A percentile compares a stretch with the other conserved stretches of the same genome.
phyloP scores from a whole-genome alignment of 768 basidiomycete genomes.

The Macrolepiota albuminosa region DNA sequence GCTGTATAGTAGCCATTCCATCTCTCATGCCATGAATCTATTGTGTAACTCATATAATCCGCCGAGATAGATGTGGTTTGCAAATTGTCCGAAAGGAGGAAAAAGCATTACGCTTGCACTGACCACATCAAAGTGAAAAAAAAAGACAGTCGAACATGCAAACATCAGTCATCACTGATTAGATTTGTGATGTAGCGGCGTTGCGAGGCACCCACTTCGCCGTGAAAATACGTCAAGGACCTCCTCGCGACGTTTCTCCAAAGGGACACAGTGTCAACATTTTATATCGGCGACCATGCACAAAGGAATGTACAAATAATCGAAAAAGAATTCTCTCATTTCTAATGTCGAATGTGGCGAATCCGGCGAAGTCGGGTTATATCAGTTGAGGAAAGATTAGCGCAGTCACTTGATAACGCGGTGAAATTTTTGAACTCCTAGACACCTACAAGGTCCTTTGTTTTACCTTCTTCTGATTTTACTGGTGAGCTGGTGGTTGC shows the following conservation, averaged over 20 bases:
- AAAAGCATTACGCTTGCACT: neutral
- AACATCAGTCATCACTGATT: slow-evolving; percentile 13
- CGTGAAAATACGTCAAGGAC: neutral
- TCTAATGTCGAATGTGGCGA: slow-evolving; percentile 1
- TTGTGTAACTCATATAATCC: neutral
- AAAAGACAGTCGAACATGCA: neutral
- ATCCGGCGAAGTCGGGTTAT: slow-evolving; percentile 2
- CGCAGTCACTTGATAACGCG: slow-evolving; percentile 1
- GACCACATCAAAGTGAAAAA: neutral
- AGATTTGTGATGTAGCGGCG: slow-evolving; percentile 9
- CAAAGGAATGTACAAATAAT: neutral
- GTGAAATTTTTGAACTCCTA: slow-evolving; percentile 1
- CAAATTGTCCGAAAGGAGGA: neutral
- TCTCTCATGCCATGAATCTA: neutral
- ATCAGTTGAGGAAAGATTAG: slow-evolving; percentile 1
- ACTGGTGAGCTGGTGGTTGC: neutral
- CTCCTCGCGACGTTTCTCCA: neutral
- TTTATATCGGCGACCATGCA: neutral
- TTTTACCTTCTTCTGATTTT: neutral
- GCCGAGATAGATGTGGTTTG: neutral
- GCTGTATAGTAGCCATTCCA: slow-evolving; percentile 1
- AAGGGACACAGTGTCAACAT: neutral
- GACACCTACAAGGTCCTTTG: neutral
- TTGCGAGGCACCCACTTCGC: slow-evolving; percentile 2
- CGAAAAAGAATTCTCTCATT: neutral